Evolutionary conservation across 345 rosid genomes (phyloP).

Genomic region (sweet orange (Citrus sinensis)): DVS_A1.0 CM039167.1:3676001-3676500

Average conservation of each 20-base stretch:
- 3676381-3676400: constrained; percentile 8
- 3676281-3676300: constrained; percentile 73
- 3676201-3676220: not conserved
- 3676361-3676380: constrained; percentile 4
- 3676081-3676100: not conserved
- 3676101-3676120: not conserved
- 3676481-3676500: constrained; percentile 43
- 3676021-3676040: not conserved
- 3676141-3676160: not conserved
- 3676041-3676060: not conserved
- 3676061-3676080: not conserved
- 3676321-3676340: not conserved
- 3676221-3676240: constrained; percentile 81
- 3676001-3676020: not conserved
- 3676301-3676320: constrained; percentile 66
- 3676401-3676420: constrained; percentile 36
- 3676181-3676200: not conserved
- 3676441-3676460: constrained; percentile 80
- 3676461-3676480: constrained; percentile 60
- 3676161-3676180: not conserved
- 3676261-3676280: constrained; percentile 68
- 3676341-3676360: not conserved
- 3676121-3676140: not conserved
- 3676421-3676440: constrained; percentile 68
- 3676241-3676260: constrained; percentile 89